These are phyloP conservation scores for Coniella lustricola DNA, from an alignment of 2,329 filamentous ascomycete genomes.

Conservation along the genomic window DNA sequence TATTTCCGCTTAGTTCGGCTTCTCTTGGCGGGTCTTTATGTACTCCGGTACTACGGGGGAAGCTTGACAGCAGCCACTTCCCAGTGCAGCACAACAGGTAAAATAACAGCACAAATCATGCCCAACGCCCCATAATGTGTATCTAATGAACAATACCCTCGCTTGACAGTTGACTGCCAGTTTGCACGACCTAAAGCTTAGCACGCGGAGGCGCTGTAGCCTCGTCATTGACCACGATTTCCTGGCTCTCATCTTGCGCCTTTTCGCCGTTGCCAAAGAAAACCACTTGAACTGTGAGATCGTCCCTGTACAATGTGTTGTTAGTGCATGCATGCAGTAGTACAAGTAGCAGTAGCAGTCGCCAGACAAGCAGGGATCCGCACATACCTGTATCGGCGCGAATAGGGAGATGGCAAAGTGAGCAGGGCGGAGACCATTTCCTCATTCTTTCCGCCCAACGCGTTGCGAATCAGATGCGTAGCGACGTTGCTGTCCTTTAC, in stretches of 20 bases:
- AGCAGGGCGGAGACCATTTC: conserved; percentile 91
- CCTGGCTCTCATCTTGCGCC: conserved; percentile 45
- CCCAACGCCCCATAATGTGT: conserved; percentile 8
- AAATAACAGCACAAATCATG: no score
- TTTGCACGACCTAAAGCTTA: background rate
- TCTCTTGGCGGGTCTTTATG: no score
- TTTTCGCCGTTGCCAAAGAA: conserved; percentile 85
- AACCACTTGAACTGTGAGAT: conserved; percentile 94
- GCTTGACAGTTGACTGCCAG: no score
- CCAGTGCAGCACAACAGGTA: no score
- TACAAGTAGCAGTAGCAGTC: background rate
- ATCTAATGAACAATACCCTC: background rate
- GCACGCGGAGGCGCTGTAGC: conserved; percentile 57
- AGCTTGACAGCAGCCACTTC: no score
- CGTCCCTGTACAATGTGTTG: conserved; percentile 55
- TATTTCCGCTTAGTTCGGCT: no score
- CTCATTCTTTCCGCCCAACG: conserved; percentile 83
- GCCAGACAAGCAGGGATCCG: background rate
- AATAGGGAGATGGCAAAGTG: conserved; percentile 86
- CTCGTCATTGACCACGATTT: conserved; percentile 77
- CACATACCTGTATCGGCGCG: conserved; percentile 75
- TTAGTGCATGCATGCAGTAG: conserved; percentile 2
- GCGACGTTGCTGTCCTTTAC: conserved; percentile 94
- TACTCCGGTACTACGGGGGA: no score
- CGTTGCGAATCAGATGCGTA: conserved; percentile 91